These are phyloP conservation scores for Sherardia arvensis DNA, from an alignment of 257 asterid genomes.

Conservation along the genomic window DNA sequence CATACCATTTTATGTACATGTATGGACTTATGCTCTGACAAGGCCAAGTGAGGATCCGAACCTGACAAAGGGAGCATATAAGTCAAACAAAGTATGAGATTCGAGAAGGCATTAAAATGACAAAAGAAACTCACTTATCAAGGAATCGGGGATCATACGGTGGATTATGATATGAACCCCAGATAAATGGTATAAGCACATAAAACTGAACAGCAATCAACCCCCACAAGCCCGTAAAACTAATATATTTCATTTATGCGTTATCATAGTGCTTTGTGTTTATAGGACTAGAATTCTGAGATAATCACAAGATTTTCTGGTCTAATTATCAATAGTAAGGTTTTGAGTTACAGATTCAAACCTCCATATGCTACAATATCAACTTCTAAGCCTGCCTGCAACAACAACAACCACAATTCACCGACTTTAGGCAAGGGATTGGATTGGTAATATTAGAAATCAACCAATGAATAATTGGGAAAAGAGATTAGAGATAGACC, in stretches of 20 bases:
- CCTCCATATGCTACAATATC: slow-evolving; percentile 98
- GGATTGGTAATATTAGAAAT: no score
- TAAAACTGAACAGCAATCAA: not conserved
- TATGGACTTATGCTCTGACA: slow-evolving; percentile 57
- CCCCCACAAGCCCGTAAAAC: not conserved
- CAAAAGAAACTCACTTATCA: not conserved
- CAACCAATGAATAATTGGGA: not conserved
- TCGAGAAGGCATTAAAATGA: no score
- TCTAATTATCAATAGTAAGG: not conserved
- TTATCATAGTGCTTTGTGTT: not conserved
- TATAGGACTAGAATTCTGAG: not conserved
- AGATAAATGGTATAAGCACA: not conserved
- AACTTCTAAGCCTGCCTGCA: slow-evolving; percentile 73
- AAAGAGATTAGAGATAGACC: slow-evolving; percentile 25
- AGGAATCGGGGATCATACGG: not conserved
- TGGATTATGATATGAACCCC: not conserved
- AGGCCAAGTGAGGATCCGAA: slow-evolving; percentile 74
- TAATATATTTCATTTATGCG: not conserved
- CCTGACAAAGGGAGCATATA: slow-evolving; percentile 38
- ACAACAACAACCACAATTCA: not conserved
- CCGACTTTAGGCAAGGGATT: not conserved
- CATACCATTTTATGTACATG: slow-evolving; percentile 77
- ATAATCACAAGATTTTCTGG: not conserved
- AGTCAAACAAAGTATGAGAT: not conserved
- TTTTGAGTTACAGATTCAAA: slow-evolving; percentile 26